Evolutionary conservation across 257 asterid genomes (phyloP), one percentile per base, ranked within the genome.

Genomic region (Thymus mandschuricus): DNA sequence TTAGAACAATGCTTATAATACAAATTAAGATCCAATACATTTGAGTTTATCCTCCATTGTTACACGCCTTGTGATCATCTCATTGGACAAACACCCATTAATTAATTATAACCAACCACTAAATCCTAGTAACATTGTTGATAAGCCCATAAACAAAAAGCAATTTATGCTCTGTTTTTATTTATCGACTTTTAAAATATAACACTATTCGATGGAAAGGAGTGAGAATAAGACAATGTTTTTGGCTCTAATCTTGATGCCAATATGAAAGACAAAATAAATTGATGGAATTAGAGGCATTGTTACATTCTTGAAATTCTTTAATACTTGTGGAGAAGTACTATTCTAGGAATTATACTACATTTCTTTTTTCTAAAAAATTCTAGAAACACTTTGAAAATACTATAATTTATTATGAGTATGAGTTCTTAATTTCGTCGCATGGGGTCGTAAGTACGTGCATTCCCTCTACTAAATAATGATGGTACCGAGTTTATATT

Each of bases 191-290:
- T 21, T 21, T 21, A 21, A 15, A 45, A 12, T 34, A 15, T 40
- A 34, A 7, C 65, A 60, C 28, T 60, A 35, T 60, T 34, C 34
- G 45, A 60, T 33, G 65, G 65, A 28, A 21, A 21, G 21, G 21
- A 59, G 44, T 31, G 3, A 5, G 4, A n/a, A 62, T 62, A 21
- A 3, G 68, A 62, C 67, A 62, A 21, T 10, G 10, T 29, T 57
- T 15, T 28, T 43, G 33, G 51, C 68, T 62, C 38, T 3, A 21
- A 62, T 62, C 38, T 62, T 62, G 68, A 62, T 62, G 68, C 52
- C 68, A 40, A 5, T 15, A 10, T 35, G 33, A 41, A 62, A 62
- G 35, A 62, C 68, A 62, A 40, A 21, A 9, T 15, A 6, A 5
- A 60, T 13, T 34, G 6, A 58, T 34, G 5, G 13, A 60, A n/a